Conservation (phyloP, 345 rosid genomes). For the Hibiscus trionum region DNA sequence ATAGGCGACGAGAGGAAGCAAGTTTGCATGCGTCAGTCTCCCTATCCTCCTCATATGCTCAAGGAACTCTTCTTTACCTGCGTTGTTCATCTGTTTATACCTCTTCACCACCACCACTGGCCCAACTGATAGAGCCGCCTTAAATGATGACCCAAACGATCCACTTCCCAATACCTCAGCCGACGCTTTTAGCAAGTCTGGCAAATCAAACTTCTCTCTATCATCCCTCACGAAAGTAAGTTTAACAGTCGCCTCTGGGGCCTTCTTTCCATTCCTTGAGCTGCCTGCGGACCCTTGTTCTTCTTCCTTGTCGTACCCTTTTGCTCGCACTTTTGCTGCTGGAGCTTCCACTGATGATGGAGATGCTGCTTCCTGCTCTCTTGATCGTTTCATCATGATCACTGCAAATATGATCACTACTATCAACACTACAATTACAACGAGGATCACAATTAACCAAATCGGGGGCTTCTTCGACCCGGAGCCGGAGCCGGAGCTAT, state of each 20-base stretch:
- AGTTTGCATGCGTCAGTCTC: conserved; percentile 56
- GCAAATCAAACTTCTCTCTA: conserved; percentile 61
- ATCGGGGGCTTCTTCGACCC: neutral
- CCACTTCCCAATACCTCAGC: conserved; percentile 92
- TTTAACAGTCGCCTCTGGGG: conserved; percentile 24
- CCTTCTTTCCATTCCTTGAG: conserved; percentile 8
- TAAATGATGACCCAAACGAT: conserved; percentile 76
- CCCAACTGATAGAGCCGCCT: conserved; percentile 47
- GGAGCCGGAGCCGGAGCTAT: neutral
- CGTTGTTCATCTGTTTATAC: conserved; percentile 80
- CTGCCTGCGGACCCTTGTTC: conserved; percentile 12
- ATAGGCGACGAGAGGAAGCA: conserved; percentile 80
- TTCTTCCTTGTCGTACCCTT: conserved; percentile 30
- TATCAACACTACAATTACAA: neutral
- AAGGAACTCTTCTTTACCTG: conserved; percentile 67
- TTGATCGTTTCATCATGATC: neutral
- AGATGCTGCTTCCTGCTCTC: neutral
- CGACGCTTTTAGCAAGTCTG: conserved; percentile 71
- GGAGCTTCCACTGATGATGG: conserved; percentile 31
- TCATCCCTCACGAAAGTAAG: conserved; percentile 66
- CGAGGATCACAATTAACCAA: neutral
- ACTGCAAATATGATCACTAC: neutral
- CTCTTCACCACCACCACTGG: conserved; percentile 77
- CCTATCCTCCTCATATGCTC: conserved; percentile 88
- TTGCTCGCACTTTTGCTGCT: conserved; percentile 39